phyloP scores from a whole-genome alignment of 1,284 basidiomycete genomes.

The Puccinia horiana region DNA sequence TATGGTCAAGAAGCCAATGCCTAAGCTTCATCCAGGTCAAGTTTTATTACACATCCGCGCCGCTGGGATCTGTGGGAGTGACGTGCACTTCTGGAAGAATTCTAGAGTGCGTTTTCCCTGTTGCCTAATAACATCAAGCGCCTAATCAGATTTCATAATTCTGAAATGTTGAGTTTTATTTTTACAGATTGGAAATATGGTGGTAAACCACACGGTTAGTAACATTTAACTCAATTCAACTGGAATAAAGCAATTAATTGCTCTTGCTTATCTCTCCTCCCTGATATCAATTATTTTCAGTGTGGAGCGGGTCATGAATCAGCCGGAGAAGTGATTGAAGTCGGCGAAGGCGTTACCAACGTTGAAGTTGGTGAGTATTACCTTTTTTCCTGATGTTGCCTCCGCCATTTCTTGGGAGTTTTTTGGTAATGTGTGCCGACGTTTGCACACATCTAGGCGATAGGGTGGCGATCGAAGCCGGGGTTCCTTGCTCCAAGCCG shows the following conservation, averaged over 20 bases:
- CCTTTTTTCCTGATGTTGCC: not conserved
- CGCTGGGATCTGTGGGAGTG: constrained; percentile 54
- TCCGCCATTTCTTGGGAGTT: not conserved
- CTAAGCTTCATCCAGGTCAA: constrained; percentile 54
- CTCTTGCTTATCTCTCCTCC: too few species aligned
- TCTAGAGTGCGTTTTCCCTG: constrained; percentile 49
- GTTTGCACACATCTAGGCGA: constrained; percentile 54
- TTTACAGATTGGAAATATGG: constrained; percentile 51
- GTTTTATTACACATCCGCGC: constrained; percentile 56
- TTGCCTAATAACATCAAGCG: too few species aligned
- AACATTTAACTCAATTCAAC: too few species aligned
- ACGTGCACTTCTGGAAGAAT: constrained; percentile 58
- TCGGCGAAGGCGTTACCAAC: constrained; percentile 55
- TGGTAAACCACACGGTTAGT: constrained; percentile 41
- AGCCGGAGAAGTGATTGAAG: constrained; percentile 55
- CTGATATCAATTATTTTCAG: too few species aligned
- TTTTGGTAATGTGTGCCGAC: too few species aligned
- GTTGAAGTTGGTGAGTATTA: constrained; percentile 50
- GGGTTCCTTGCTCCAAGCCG: constrained; percentile 50
- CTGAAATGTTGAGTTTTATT: too few species aligned
- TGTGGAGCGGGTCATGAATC: constrained; percentile 57
- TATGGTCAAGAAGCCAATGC: constrained; percentile 52
- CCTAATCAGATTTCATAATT: too few species aligned
- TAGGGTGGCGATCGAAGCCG: constrained; percentile 57
- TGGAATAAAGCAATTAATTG: too few species aligned